Evolutionary conservation across 257 asterid species (phyloP), one percentile per base, ranked within the genome.

Genomic region (Anisodus acutangulus): DNA sequence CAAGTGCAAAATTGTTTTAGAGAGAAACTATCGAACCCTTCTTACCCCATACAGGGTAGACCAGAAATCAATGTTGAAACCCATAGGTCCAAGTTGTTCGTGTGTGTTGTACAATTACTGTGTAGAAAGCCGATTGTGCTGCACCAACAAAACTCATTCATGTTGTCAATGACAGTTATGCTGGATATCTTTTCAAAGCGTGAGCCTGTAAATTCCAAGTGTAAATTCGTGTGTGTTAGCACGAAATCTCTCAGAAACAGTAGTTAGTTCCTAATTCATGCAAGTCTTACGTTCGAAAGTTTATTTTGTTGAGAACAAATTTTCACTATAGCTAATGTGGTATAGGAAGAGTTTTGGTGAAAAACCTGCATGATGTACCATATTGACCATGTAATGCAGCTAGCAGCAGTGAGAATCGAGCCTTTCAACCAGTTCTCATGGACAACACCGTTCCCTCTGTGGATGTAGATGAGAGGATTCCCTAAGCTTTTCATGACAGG

Each of bases 111-210:
- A 91, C 88, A n/a, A 92, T 90, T 66, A 86, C 90, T 49, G 97
- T 89, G 85, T 85, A 94, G 17, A 88, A 84, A 31, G 93, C 98
- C 35, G 98, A 93, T 89, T 94, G 98, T 78, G 95, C 92, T 68
- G 94, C 97, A 80, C 97, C 98, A 31, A 92, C 91, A 82, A 92
- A 82, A 70, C 84, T 94, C 93, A 93, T 93, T 97, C 97, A 94
- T 41, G 95, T 85, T 0, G 97, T 79, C 78, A 93, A 84, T 4
- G 98, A 94, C 78, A 94, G 91, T 86, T 92, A 97, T 49, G 94
- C 95, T 66, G 97, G 97, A 87, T 90, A 93, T 57, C 97, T 86
- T 87, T 82, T 92, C 90, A 92, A 82, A 26, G 97, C 90, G 64
- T 83, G 89, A 26, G 97, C 97, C 97, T 93, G 89, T 81, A 83